Base-by-base conservation (phyloP, 441 rosid species). In the Adansonia grandidieri region DNA sequence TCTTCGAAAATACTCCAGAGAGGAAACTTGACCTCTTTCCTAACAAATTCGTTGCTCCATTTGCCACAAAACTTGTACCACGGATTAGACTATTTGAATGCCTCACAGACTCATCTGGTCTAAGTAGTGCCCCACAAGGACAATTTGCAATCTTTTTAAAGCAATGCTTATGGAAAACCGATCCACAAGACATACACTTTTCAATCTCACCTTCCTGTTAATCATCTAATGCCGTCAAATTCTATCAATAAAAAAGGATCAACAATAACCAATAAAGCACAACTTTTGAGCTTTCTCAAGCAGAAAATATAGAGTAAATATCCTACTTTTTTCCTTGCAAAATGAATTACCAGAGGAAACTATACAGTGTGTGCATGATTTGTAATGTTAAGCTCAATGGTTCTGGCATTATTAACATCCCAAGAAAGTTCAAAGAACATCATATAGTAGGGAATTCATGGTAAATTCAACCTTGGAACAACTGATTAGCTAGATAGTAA, bases 191-290 rank as follows among this genome's bases (percentile, higher is more conserved):
- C 47, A 68, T 76, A 70, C 99, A 96, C 88, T 77, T 92, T 54
- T 84, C 88, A 71, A 85, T 79, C 83, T 89, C 98, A 54, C 85
- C 90, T 86, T 94, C 97, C 99, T 94, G 96, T 83, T 80, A 66
- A 78, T 67, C 71, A 68, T 77, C 64, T 47, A 44, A 14, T 45
- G 71, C 53, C 5, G 44, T 83, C 79, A 85, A 28, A 28, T 28
- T 28, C 32, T 28, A 28, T 28, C 32, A 1, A 28, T 28, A 28
- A 28, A 28, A 28, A 28, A 28, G 32, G 32, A 28, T 28, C 32
- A 28, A 28, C 32, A 28, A 28, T 28, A 28, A 28, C 32, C 32
- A 37, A 61, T 11, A 15, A 19, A 19, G 53, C 42, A 61, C 42
- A 61, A 76, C 57, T 70, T 56, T 5, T 67, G n/a, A 54, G 67